Conservation (phyloP, 2,329 filamentous ascomycete genomes). For the Pyricularia sp. region DNA sequence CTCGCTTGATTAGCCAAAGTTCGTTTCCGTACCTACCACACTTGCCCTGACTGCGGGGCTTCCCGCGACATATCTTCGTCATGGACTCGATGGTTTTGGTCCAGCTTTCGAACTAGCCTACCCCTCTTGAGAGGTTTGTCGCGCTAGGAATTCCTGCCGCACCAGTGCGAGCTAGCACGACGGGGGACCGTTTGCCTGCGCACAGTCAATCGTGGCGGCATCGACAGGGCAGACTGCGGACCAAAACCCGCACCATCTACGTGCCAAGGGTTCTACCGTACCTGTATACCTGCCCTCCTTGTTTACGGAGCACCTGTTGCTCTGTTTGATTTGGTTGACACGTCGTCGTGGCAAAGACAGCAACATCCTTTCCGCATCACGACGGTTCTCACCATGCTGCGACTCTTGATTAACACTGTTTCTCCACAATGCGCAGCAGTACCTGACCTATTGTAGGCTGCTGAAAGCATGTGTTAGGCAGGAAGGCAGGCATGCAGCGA, state of each 20-base stretch:
- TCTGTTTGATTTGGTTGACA: background rate
- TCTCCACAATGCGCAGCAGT: background rate
- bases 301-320: background rate
- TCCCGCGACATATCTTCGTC: background rate
- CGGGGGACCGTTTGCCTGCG: background rate
- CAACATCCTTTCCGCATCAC: background rate
- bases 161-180: background rate
- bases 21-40: background rate
- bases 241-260: background rate
- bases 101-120: background rate
- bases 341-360: background rate
- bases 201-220: background rate
- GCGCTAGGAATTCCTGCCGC: background rate
- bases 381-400: background rate
- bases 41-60: background rate
- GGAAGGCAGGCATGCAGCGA: background rate
- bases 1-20: background rate
- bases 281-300: background rate
- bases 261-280: background rate
- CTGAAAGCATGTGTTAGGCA: background rate
- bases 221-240: background rate
- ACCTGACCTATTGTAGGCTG: background rate
- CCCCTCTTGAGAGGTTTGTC: background rate
- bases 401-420: background rate
- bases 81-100: background rate